Conservation (phyloP, 108 stramenopile genomes). For the Craspedostauros australis region DNA sequence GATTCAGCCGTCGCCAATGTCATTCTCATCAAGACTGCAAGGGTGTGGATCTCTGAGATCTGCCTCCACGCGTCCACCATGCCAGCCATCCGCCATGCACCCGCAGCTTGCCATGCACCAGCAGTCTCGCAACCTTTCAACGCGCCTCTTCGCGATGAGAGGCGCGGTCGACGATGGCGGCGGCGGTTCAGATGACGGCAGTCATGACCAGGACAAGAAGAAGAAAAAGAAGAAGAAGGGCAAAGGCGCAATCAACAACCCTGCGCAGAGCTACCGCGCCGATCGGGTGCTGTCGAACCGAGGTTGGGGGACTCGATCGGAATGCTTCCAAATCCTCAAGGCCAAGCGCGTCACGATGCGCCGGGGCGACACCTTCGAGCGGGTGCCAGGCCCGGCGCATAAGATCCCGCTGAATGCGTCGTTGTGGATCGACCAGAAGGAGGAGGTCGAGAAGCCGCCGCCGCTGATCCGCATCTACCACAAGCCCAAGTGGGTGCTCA, state of each 20-base stretch:
- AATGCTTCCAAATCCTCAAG: constrained; percentile 60
- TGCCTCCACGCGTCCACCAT: too few species aligned
- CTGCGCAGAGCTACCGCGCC: constrained; percentile 32
- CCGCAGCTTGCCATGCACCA: constrained; percentile 1
- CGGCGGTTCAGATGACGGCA: constrained; percentile 1
- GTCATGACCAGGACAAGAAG: neutral
- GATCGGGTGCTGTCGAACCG: constrained; percentile 80
- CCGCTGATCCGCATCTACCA: constrained; percentile 66
- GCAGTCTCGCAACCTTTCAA: neutral
- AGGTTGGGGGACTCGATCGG: constrained; percentile 54
- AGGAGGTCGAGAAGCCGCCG: constrained; percentile 42
- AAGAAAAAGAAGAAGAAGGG: constrained; percentile 12
- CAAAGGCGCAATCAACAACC: constrained; percentile 10
- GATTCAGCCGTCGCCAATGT: too few species aligned
- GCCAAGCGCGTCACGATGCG: constrained; percentile 40
- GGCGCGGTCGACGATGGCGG: neutral
- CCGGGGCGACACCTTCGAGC: constrained; percentile 8
- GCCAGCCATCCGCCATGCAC: too few species aligned
- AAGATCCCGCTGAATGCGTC: constrained; percentile 52
- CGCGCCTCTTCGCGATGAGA: neutral
- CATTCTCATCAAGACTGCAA: too few species aligned
- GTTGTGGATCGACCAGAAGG: constrained; percentile 60
- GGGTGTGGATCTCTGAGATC: too few species aligned
- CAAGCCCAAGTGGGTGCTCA: constrained; percentile 81
- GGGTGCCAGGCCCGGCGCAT: constrained; percentile 47